Base-by-base conservation (phyloP, 163 green algal genomes). In the Coccomyxa subellipsoidea region DNA sequence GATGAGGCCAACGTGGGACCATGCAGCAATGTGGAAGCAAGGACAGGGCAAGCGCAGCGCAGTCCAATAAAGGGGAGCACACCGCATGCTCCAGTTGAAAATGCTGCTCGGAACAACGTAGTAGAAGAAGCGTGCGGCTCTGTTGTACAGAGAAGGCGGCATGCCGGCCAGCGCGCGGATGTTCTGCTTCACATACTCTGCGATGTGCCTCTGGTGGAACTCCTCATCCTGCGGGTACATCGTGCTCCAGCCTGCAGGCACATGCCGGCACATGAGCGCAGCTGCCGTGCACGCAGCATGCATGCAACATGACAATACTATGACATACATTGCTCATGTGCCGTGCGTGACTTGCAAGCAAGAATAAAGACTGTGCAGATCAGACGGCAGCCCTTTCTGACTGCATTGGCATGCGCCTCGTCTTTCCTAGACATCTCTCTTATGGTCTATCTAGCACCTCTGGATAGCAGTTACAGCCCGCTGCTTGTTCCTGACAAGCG, bases 151-250 rank as follows among this genome's bases (percentile, higher is more conserved):
- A 27, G 32, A 59, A 36, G 40, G 79, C 4, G 35, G 32, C 38
- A 79, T 69, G 75, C 75, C 75, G 9, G 35, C 37, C 21, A 79
- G 29, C 15, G 27, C 38, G 9, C 8, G n/a, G 70, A 86, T 40
- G 53, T 83, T 40, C 38, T 82, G 40, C 53, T 72, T 21, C n/a
- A 88, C 40, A 80, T 85, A 88, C 21, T 15, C 39, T 47, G 79
- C 54, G 79, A 90, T 90, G 80, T 84, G 83, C 32, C 47, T 38
- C n/a, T 75, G 25, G 29, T 73, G 66, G 66, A 90, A 53, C 70
- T 90, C 87, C 0, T 29, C 35, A n/a, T 90, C 87, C 66, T 91
- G 54, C 7, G 80, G 85, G 7, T 69, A 54, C 82, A 91, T 84
- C 32, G 84, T 90, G 39, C 79, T 84, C 88, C 88, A 91, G 66